Evolutionary conservation across 768 basidiomycete species (phyloP).

Genomic region (Phanerodontia chrysosporium): DNA sequence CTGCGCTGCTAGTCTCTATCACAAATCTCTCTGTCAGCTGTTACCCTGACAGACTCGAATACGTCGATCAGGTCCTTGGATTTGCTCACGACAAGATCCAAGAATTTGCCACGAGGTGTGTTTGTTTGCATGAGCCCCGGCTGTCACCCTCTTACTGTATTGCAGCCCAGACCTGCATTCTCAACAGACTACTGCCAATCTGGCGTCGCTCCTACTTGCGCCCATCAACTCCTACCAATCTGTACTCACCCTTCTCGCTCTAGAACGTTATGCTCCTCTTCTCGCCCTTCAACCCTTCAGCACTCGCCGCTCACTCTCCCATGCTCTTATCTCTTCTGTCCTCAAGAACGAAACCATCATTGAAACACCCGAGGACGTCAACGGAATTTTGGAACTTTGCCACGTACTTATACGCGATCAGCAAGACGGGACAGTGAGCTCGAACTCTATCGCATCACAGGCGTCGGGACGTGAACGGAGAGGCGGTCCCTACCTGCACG

Average conservation of each 20-base stretch:
- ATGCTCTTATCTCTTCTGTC: conserved; percentile 90
- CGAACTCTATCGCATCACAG: conserved; percentile 2
- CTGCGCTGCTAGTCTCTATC: conserved; percentile 90
- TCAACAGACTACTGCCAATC: conserved; percentile 81
- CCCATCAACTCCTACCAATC: conserved; percentile 97
- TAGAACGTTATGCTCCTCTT: conserved; percentile 84
- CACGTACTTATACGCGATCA: conserved; percentile 90
- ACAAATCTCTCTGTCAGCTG: conserved; percentile 94
- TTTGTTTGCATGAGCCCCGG: conserved; percentile 24
- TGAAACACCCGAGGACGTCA: conserved; percentile 90
- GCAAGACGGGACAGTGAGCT: conserved; percentile 39
- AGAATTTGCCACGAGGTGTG: conserved; percentile 82
- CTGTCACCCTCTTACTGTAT: conserved; percentile 2
- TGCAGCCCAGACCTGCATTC: conserved; percentile 82
- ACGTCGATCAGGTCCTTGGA: conserved; percentile 91
- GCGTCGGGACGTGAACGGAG: conserved; percentile 35
- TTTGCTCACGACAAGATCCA: conserved; percentile 86
- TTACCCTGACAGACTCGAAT: conserved; percentile 95
- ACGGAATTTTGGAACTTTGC: conserved; percentile 89
- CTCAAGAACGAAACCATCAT: conserved; percentile 96
- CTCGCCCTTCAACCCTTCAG: conserved; percentile 84
- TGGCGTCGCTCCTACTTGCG: conserved; percentile 87
- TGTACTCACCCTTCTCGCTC: conserved; percentile 93
- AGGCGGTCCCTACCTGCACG: conserved; percentile 57
- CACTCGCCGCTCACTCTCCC: conserved; percentile 88